Evolutionary conservation across 441 rosid species (phyloP), one percentile per base, ranked within the genome.

Genomic region (Biscutella auriculata): DNA sequence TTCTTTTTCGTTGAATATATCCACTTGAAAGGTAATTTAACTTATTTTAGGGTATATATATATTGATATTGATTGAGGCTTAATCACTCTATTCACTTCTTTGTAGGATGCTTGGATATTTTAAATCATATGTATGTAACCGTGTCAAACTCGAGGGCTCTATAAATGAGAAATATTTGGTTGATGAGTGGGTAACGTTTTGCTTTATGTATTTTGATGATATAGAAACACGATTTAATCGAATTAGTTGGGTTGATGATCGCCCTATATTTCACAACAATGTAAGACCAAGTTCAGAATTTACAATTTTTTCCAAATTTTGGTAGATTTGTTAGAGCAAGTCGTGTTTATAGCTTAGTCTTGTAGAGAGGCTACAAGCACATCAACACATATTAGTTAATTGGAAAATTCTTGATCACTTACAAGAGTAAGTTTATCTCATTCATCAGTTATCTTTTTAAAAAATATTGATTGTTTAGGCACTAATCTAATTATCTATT

Each of bases 1-100:
- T 60, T 5, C 23, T 6, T 37, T 48, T 15, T 37, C 32, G 23
- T 28, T 60, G 65, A 56, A 48, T 60, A 40, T 48, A 60, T 28
- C 56, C 56, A 0, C 25, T 26, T 36, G 48, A 60, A 1, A 60
- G 46, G 43, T 43, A 10, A 1, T 33, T 11, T 10, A n/a, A n/a
- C 32, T 1, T 10, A 5, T 10, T 6, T 1, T 6, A 29, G 29
- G 0, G 3, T 16, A 30, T 32, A 51, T 44, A 44, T 1, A 23
- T 6, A 44, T 5, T 9, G 11, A 2, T n/a, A n/a, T n/a, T n/a
- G n/a, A n/a, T n/a, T n/a, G 8, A 23, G 25, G n/a, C 30, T 44
- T 5, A 48, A 6, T 33, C n/a, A 1, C n/a, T n/a, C n/a, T n/a
- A 33, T 51, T 33, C 0, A 33, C 5, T n/a, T 5, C 0, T 16